Conservation (phyloP, 441 rosid species). For the Breynia disticha region DNA sequence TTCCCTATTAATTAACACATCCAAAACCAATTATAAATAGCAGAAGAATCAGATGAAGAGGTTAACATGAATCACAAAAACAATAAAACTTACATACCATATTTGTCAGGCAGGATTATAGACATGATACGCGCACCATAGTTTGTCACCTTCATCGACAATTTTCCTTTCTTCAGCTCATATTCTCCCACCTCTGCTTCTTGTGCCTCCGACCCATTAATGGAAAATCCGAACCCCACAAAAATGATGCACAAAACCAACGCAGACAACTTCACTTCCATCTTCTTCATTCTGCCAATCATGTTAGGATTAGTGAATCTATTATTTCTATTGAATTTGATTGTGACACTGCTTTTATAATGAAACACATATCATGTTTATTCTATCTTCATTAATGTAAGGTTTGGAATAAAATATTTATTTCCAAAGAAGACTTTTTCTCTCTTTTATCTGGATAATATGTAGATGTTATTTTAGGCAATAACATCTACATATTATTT, state of each 20-base stretch:
- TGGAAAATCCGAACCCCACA: conserved; percentile 16
- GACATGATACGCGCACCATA: conserved; percentile 80
- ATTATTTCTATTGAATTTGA: too few relatives aligned
- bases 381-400: too few relatives aligned
- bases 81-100: conserved; percentile 38
- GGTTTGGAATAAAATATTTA: too few relatives aligned
- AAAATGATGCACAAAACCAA: conserved; percentile 25
- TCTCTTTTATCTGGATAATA: too few relatives aligned
- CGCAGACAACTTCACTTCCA: conserved; percentile 30
- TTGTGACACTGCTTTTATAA: too few relatives aligned
- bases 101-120: conserved; percentile 57
- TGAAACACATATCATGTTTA: too few relatives aligned
- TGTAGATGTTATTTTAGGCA: too few relatives aligned
- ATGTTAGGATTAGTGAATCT: too few relatives aligned
- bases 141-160: conserved; percentile 56
- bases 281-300: not conserved
- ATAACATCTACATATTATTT: too few relatives aligned
- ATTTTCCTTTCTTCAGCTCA: conserved; percentile 65
- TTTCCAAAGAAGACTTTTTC: too few relatives aligned
- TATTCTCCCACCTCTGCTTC: conserved; percentile 32
- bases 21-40: not conserved
- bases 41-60: not conserved
- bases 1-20: conserved; percentile 42
- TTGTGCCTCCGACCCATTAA: conserved; percentile 8
- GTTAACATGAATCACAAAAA: too few relatives aligned